phyloP scores from a whole-genome alignment of 1,139 yeast species.

The Nakaseomyces kungkrabaensis region DNA sequence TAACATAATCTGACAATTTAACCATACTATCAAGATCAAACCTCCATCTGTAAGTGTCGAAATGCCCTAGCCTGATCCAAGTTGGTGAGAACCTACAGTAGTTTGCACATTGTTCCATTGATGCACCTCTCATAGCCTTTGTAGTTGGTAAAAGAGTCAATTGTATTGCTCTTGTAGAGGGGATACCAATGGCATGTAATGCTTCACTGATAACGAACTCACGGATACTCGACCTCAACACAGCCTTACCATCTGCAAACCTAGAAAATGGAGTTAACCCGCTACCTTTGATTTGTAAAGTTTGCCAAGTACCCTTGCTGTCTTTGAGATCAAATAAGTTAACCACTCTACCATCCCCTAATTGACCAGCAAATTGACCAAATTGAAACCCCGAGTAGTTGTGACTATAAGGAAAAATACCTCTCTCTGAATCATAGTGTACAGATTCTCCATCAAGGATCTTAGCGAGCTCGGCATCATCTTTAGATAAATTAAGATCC shows the following conservation, averaged over 20 bases:
- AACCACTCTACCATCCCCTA: slow-evolving; percentile 90
- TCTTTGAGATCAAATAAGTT: slow-evolving; percentile 63
- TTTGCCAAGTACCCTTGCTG: slow-evolving; percentile 24
- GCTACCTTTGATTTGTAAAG: slow-evolving; percentile 76
- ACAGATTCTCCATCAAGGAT: slow-evolving; percentile 56
- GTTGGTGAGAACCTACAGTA: slow-evolving; percentile 75
- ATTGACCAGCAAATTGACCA: slow-evolving; percentile 92
- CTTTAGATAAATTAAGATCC: slow-evolving; percentile 46
- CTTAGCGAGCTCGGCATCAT: slow-evolving; percentile 38
- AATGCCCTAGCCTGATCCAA: slow-evolving; percentile 87
- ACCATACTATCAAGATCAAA: slow-evolving; percentile 57
- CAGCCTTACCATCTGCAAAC: slow-evolving; percentile 96
- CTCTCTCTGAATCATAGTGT: slow-evolving; percentile 27
- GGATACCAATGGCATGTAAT: slow-evolving; percentile 70
- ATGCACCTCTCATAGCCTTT: slow-evolving; percentile 54
- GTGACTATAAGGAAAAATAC: slow-evolving; percentile 75
- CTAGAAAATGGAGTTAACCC: slow-evolving; percentile 88
- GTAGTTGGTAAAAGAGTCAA: slow-evolving; percentile 65
- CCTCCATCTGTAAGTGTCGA: slow-evolving; percentile 71
- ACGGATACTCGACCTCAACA: slow-evolving; percentile 72
- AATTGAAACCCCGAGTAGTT: slow-evolving; percentile 96
- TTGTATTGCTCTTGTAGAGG: slow-evolving; percentile 76
- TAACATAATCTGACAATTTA: slow-evolving; percentile 60
- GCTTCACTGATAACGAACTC: slow-evolving; percentile 84
- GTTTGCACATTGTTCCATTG: slow-evolving; percentile 70